A percentile compares a stretch with the other conserved stretches of the same genome.
These are phyloP conservation scores for Flagelloscypha sp. DNA, from an alignment of 768 basidiomycete genomes.

Conservation along the genomic window DNA sequence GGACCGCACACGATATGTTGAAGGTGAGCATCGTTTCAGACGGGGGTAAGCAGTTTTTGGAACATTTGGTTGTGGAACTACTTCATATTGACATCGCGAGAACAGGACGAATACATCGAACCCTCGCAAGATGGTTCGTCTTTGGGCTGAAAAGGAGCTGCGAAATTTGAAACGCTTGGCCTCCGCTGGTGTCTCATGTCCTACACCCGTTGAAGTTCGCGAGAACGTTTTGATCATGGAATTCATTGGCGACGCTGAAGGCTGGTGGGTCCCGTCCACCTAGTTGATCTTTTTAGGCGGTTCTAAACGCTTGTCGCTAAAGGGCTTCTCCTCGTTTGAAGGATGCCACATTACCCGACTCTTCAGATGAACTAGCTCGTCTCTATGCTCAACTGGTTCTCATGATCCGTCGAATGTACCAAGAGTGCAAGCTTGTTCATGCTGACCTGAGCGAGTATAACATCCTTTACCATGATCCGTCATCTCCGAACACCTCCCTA, in stretches of 20 bases:
- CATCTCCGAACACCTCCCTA: no score
- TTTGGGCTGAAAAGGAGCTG: conserved; percentile 99
- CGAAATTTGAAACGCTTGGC: conserved; percentile 83
- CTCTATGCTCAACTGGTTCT: conserved; percentile 79
- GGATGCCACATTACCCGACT: conserved; percentile 56
- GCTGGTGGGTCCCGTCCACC: conserved; percentile 52
- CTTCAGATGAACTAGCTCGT: conserved; percentile 22
- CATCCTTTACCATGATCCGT: conserved; percentile 72
- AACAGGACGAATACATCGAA: no score
- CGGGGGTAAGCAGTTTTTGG: conserved; percentile 81
- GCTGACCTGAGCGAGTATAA: conserved; percentile 99
- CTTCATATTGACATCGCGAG: conserved; percentile 15
- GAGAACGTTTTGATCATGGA: conserved; percentile 97
- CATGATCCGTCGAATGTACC: conserved; percentile 76
- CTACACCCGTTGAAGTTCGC: conserved; percentile 85
- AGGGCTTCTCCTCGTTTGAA: conserved; percentile 94
- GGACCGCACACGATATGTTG: conserved; percentile 93
- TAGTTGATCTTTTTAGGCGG: conserved; percentile 5
- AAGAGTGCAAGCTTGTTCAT: conserved; percentile 88
- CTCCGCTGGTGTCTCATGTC: conserved; percentile 78
- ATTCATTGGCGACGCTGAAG: conserved; percentile 75
- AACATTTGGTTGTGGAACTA: conserved; percentile 16
- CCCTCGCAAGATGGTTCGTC: conserved; percentile 95
- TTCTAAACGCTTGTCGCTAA: conserved; percentile 3
- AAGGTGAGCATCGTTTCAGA: conserved; percentile 92